These are phyloP conservation scores for Raffaelea arxii DNA, from an alignment of 2,329 filamentous ascomycete species.

Conservation along the genomic window DNA sequence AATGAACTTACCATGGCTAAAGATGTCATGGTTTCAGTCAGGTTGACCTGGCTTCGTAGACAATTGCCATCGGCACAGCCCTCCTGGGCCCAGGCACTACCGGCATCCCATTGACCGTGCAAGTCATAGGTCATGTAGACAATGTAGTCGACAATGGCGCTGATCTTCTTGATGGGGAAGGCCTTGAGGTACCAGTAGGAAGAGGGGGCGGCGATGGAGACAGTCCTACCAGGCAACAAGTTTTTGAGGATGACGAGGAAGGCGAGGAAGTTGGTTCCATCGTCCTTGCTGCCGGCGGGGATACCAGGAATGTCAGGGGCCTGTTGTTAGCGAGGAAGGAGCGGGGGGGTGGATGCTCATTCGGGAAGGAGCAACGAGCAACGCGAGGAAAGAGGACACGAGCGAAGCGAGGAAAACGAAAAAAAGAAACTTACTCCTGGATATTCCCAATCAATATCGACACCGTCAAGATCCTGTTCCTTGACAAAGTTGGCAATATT, in stretches of 20 bases:
- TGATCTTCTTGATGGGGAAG: conserved; percentile 21
- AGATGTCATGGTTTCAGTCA: conserved; percentile 22
- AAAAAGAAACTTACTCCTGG: conserved; percentile 1
- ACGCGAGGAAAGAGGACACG: no score
- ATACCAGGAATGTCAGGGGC: conserved; percentile 18
- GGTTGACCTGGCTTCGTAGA: conserved; percentile 25
- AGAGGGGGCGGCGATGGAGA: conserved; percentile 18
- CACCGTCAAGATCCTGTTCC: conserved; percentile 5
- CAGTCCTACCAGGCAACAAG: conserved; percentile 15
- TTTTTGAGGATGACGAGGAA: conserved; percentile 18
- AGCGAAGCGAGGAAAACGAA: neutral
- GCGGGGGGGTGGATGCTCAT: no score
- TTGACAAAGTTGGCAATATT: conserved; percentile 7
- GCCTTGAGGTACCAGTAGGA: conserved; percentile 23
- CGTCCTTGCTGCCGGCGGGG: conserved; percentile 17
- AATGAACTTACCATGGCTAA: conserved; percentile 27
- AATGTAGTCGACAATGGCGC: conserved; percentile 21
- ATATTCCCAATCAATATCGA: conserved; percentile 11
- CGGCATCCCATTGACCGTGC: conserved; percentile 29
- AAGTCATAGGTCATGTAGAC: conserved; percentile 25
- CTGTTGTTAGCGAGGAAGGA: neutral
- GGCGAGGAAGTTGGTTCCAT: conserved; percentile 25
- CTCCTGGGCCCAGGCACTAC: conserved; percentile 6
- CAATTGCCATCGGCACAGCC: conserved; percentile 22
- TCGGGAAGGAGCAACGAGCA: neutral